Conservation (phyloP, 305 asterid genomes). For the Fraxinus greggii region DNA sequence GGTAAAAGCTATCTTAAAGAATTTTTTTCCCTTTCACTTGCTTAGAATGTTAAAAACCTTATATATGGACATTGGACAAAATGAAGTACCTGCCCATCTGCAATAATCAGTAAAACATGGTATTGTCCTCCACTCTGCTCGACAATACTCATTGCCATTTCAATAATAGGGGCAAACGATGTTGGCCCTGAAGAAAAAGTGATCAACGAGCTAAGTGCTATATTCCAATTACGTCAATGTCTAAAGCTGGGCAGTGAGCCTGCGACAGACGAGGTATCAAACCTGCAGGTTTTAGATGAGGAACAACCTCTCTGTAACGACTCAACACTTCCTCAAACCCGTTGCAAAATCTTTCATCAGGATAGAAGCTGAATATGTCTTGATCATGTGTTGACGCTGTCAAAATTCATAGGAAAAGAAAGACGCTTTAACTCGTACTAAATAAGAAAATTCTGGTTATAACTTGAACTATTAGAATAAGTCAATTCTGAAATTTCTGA, state of each 20-base stretch:
- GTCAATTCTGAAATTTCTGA: background rate
- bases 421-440: background rate
- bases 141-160: slow-evolving; percentile 58
- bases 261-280: background rate
- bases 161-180: slow-evolving; percentile 56
- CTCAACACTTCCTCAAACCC: slow-evolving; percentile 59
- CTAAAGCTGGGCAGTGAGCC: slow-evolving; percentile 2
- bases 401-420: slow-evolving; percentile 3
- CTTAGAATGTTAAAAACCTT: background rate
- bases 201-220: slow-evolving; percentile 2
- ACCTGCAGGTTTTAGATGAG: slow-evolving; percentile 52
- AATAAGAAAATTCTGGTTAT: background rate
- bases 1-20: background rate
- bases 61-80: background rate
- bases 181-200: slow-evolving; percentile 45
- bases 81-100: slow-evolving; percentile 54
- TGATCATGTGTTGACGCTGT: slow-evolving; percentile 61
- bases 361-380: slow-evolving; percentile 53
- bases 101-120: slow-evolving; percentile 56
- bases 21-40: background rate
- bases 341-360: slow-evolving; percentile 50
- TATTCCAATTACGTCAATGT: background rate
- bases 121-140: slow-evolving; percentile 58
- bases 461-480: background rate
- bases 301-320: slow-evolving; percentile 50